Base-by-base conservation (phyloP, 2,329 filamentous ascomycete species). In the Colletotrichum tropicale region DNA sequence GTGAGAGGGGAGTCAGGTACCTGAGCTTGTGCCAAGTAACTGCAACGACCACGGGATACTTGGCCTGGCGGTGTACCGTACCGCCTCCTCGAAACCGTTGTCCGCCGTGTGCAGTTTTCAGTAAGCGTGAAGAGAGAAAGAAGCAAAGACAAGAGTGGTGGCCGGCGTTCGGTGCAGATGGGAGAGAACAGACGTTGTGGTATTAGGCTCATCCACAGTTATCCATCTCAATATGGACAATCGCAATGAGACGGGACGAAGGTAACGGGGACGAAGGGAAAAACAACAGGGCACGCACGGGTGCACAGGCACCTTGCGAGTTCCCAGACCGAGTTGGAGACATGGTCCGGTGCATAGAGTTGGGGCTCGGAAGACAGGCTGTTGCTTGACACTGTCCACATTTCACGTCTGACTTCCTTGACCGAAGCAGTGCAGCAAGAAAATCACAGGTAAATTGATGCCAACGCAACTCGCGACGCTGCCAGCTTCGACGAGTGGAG, bases 11-110 rank as follows among this genome's bases (percentile, higher is more conserved):
- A 61, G 66, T 36, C 32, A 74, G 68, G 68, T 72, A 61, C 69
- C 62, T 72, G 72, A 71, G 24, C 72, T 34, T 61, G 52, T 75
- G 68, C 69, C 73, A 67, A 73, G 73, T 64, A 43, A 71, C 68
- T 61, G 32, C 55, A 26, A 56, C 36, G 52, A 55, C n/a, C 38
- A 56, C 43, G 72, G 55, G 43, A 64, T 38, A 28, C 56, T 56
- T 72, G 38, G 56, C 43, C 62, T 67, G 69, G 69, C 73, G 56
- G 73, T 72, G 73, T 73, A 68, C 72, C 56, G 36, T 38, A 38
- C 18, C 38, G 38, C 38, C 38, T 43, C 62, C 24, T 75, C 21
- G 13, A 30, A 72, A 62, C 32, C 24, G 8, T 62, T 62, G 8
- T 30, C n/a, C 16, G 30, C 9, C 30, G 15, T 36, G 68, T 13